Evolutionary conservation across 441 rosid genomes (phyloP).

Genomic region (Populus hybrid): DNA sequence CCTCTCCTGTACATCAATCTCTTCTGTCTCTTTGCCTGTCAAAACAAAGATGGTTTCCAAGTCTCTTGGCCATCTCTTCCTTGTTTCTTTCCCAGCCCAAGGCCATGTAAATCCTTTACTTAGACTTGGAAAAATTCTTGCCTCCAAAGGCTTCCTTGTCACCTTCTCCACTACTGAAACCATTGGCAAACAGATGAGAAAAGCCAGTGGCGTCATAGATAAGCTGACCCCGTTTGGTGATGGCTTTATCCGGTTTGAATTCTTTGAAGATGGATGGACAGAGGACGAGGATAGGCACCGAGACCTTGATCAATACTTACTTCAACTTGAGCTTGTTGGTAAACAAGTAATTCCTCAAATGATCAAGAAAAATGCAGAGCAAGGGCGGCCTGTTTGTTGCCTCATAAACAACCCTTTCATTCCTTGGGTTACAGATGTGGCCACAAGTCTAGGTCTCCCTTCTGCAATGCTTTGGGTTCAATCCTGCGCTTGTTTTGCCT

Average conservation of each 20-base stretch:
- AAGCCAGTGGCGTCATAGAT: slow-evolving; percentile 36
- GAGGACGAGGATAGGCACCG: slow-evolving; percentile 48
- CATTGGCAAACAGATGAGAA: slow-evolving; percentile 49
- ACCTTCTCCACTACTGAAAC: slow-evolving; percentile 53
- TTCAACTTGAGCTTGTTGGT: slow-evolving; percentile 53
- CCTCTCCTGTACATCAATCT: background rate
- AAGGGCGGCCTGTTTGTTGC: slow-evolving; percentile 62
- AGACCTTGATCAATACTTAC: slow-evolving; percentile 37
- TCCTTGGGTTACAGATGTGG: slow-evolving; percentile 82
- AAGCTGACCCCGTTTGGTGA: slow-evolving; percentile 49
- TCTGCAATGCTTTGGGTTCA: slow-evolving; percentile 90
- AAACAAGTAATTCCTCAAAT: slow-evolving; percentile 42
- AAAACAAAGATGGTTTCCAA: slow-evolving; percentile 30
- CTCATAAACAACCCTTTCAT: slow-evolving; percentile 75
- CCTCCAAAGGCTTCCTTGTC: slow-evolving; percentile 67
- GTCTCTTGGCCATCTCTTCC: slow-evolving; percentile 54
- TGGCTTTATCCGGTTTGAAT: slow-evolving; percentile 63
- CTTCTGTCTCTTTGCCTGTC: background rate
- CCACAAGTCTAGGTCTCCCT: slow-evolving; percentile 59
- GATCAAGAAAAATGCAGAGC: slow-evolving; percentile 38
- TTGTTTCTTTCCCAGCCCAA: slow-evolving; percentile 70
- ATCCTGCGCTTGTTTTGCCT: slow-evolving; percentile 61
- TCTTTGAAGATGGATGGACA: slow-evolving; percentile 55
- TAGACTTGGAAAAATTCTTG: slow-evolving; percentile 69
- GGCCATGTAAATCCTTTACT: slow-evolving; percentile 81